Base-by-base conservation (phyloP, 2,329 filamentous ascomycete genomes). In the Cytospora piceae region DNA sequence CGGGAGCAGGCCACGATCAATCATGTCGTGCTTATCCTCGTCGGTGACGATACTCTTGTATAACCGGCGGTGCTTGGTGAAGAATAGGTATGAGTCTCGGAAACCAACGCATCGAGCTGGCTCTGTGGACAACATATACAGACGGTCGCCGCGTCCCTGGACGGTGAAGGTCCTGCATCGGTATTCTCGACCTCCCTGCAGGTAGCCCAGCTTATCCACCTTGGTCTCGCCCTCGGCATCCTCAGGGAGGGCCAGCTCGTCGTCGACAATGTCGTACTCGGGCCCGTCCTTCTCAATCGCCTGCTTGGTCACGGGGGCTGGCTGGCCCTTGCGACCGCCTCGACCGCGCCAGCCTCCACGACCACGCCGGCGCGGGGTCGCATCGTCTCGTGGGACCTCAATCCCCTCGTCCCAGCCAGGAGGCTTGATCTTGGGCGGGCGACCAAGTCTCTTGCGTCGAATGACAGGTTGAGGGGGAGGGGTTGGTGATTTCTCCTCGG, bases 31-130 rank as follows among this genome's bases (percentile, higher is more conserved):
- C 82, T 99, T 99, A 78, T 96, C 94, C n/a, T 95, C 90, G 70
- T 99, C 95, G 72, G 94, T 93, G 64, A 98, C 92, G 73, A 99
- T 97, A 73, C 99, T 97, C 81, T 99, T 99, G 85, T 93, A 95
- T 17, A 99, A 89, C 73, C 93, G 90, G 75, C 92, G 91, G 79
- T 99, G 95, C 79, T 98, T 99, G 69, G 95, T 96, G 83, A 99
- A 99, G 84, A 99, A 97, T 31, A 99, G 87, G 75, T 99, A 99
- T 70, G 94, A 97, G 82, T 99, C 95, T 71, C 95, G 87, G 83
- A 99, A 99, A 20, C 95, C 95, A 63, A 97, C 94, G 73, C 95
- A 98, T 70, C 95, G 91, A 29, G 95, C 95, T 6, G 95, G 96
- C 75, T 99, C 95, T 5, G 95, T 99, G 3, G 95, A 98, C 78